Base-by-base conservation (phyloP, 768 basidiomycete species). In the Epithele typhae region DNA sequence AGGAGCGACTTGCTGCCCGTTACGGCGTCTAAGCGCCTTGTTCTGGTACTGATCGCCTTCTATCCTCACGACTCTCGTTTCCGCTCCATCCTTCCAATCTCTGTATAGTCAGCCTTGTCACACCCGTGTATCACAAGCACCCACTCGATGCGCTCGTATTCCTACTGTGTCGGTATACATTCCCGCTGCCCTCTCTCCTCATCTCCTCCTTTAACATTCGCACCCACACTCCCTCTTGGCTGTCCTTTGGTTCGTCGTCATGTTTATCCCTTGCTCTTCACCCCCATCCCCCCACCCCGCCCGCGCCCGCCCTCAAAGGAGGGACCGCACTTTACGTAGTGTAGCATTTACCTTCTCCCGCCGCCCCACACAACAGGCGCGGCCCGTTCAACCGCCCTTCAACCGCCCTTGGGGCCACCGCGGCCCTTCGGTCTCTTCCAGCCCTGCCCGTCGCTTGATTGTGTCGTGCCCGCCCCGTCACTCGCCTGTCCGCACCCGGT, bases 1-100 rank as follows among this genome's bases (percentile, higher is more conserved):
- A 88, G 66, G 84, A 93, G 59, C 84, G 93, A 42, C 75, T 99
- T 36, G 80, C 84, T 9, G 71, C 83, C 57, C 85, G 92, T 37
- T 99, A 98, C 60, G 84, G 84, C 54, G 91, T 98, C 24, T 64
- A 56, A 39, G 21, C 19, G 15, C 9, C 18, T 15, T 3, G 3
- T 30, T 27, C 23, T 43, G 22, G 22, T 15, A 12, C n/a, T 21
- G 25, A 6, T 30, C 21, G 12, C 8, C 18, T 9, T 9, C 4
- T 25, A 8, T 7, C 12, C 12, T 40, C 42, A 36, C 12, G 9
- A 8, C 35, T 36, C 35, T 36, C 17, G 35, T 14, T 8, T 6
- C 6, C 7, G 18, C 7, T 17, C n/a, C 18, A 36, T 36, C 35
- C n/a, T 30, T 7, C 27, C 27, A 30, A 27, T 38, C 15, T 40